Evolutionary conservation across 306 rosid genomes (phyloP).

Genomic region (Gillenia trifoliata): DNA sequence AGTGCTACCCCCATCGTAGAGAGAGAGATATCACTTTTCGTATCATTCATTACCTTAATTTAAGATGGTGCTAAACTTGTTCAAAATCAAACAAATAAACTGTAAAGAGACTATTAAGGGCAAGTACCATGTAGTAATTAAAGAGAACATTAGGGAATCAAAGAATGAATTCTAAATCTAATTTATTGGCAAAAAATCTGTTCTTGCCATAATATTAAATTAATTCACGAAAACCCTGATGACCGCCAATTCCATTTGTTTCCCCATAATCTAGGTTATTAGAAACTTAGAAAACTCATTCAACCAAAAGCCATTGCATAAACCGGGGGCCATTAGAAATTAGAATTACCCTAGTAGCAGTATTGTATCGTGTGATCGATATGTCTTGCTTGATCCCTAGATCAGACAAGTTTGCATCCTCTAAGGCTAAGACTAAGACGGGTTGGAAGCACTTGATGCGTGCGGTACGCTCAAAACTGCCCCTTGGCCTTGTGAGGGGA

Average conservation of each 20-base stretch:
- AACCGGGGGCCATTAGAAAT: not conserved
- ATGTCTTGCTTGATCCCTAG: not conserved
- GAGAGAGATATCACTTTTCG: no score
- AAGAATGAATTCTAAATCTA: not conserved
- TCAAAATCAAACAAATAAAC: not conserved
- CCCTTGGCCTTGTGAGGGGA: not conserved
- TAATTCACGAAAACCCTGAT: not conserved
- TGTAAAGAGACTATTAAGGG: not conserved
- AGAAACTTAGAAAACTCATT: not conserved
- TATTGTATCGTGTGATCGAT: not conserved
- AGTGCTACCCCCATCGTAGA: not conserved
- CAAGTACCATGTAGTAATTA: not conserved
- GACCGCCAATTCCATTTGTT: not conserved
- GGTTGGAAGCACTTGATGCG: not conserved
- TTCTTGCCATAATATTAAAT: not conserved
- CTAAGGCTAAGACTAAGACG: not conserved
- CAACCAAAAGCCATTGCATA: not conserved
- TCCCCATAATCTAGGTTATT: not conserved
- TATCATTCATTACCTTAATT: not conserved
- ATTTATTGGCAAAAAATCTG: not conserved
- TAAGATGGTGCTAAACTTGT: not conserved
- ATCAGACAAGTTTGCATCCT: not conserved
- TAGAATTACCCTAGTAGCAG: not conserved
- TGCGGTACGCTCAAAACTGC: not conserved
- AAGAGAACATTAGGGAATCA: not conserved